Evolutionary conservation across 228 moss, liverwort and hornwort genomes (phyloP).

Genomic region (Sphagnum fallax): DNA sequence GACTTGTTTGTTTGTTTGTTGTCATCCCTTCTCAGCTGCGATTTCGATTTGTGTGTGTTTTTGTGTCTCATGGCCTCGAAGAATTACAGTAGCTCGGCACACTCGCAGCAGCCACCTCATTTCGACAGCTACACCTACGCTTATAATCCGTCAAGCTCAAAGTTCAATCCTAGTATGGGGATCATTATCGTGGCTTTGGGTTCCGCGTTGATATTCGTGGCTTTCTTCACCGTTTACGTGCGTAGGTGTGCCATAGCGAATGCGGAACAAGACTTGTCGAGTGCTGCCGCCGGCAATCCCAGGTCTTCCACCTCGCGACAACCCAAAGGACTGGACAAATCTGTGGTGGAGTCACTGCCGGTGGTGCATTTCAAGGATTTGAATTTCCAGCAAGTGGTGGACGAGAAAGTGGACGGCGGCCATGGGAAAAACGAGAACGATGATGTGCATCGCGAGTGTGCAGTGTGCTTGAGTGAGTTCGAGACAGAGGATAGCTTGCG

Average conservation of each 20-base stretch:
- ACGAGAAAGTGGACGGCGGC: no score
- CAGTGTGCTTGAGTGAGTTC: conserved; percentile 33
- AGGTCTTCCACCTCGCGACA: no score
- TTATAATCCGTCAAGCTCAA: neutral
- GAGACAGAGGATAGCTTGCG: conserved; percentile 25
- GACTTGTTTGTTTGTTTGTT: no score
- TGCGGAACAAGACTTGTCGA: no score
- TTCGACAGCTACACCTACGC: no score
- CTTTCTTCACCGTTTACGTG: conserved; percentile 79
- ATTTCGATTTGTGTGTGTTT: no score
- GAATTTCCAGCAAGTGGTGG: neutral
- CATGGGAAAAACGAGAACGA: conserved; percentile 1
- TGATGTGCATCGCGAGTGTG: conserved; percentile 31
- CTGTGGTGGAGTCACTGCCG: conserved; percentile 50
- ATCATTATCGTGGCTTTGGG: conserved; percentile 79
- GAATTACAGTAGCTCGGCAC: no score
- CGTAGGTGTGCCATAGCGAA: conserved; percentile 41
- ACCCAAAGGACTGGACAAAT: conserved; percentile 51
- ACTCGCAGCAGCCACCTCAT: no score
- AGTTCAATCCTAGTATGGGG: conserved; percentile 76
- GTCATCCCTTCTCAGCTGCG: no score
- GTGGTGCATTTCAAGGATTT: conserved; percentile 43
- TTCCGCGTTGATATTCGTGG: conserved; percentile 58
- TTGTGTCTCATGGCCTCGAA: no score
- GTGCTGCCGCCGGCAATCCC: no score